These are phyloP conservation scores for Suhomyces chickasaworum DNA, from an alignment of 1,139 yeast species.

Conservation along the genomic window DNA sequence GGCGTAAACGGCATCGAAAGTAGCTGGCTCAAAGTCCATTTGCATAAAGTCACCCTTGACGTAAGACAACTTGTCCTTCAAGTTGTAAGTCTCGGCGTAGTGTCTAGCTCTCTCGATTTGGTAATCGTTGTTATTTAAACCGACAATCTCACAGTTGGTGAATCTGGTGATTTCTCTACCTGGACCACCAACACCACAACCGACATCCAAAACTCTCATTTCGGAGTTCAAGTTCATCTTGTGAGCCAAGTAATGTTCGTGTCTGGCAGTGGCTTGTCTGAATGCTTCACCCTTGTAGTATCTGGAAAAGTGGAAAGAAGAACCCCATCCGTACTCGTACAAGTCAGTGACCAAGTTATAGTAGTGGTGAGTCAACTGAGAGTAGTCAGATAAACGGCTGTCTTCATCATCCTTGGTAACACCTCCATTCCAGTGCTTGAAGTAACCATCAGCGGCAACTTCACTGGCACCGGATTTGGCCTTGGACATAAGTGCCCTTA, in stretches of 20 bases:
- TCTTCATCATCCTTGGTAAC: conserved; percentile 76
- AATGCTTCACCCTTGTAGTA: conserved; percentile 93
- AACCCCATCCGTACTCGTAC: conserved; percentile 99
- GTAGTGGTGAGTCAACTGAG: conserved; percentile 90
- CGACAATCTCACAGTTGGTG: conserved; percentile 84
- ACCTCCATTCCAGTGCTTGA: conserved; percentile 95
- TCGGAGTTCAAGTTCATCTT: conserved; percentile 78
- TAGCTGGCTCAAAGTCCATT: conserved; percentile 88
- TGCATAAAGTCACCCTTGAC: conserved; percentile 99
- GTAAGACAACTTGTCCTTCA: conserved; percentile 74
- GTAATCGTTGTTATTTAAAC: conserved; percentile 96
- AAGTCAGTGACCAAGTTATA: conserved; percentile 94
- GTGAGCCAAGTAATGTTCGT: conserved; percentile 91
- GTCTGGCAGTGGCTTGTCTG: conserved; percentile 94
- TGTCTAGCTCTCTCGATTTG: conserved; percentile 89
- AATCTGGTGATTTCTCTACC: conserved; percentile 94
- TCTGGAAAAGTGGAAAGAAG: conserved; percentile 97
- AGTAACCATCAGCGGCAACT: conserved; percentile 85
- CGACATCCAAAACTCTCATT: conserved; percentile 94
- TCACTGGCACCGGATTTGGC: conserved; percentile 72
- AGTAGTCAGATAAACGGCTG: conserved; percentile 79
- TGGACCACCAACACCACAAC: conserved; percentile 99
- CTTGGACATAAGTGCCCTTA: conserved; percentile 75
- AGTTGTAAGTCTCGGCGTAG: conserved; percentile 67
- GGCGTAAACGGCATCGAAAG: conserved; percentile 96